Conservation (phyloP, 768 basidiomycete species). For the Inosperma sp. region DNA sequence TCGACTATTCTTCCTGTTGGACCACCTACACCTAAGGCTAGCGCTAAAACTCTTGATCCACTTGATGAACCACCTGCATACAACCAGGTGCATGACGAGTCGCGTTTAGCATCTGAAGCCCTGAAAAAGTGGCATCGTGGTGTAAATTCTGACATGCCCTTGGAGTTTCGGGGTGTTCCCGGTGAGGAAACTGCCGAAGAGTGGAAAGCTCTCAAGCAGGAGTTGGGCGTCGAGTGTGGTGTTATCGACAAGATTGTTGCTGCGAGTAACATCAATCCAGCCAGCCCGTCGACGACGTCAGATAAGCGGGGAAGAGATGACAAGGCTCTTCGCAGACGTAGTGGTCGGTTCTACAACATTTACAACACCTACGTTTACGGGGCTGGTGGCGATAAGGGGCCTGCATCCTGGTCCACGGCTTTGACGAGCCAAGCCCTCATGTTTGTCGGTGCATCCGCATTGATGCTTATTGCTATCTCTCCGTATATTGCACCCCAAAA, state of each 20-base stretch:
- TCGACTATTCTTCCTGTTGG: slow-evolving; percentile 56
- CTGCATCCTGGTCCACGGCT: slow-evolving; percentile 19
- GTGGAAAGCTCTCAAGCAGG: slow-evolving; percentile 75
- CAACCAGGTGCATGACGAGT: slow-evolving; percentile 51
- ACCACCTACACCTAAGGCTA: slow-evolving; percentile 56
- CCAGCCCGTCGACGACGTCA: slow-evolving; percentile 10
- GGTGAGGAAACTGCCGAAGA: slow-evolving; percentile 63
- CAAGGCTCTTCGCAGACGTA: slow-evolving; percentile 27
- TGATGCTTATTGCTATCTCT: slow-evolving; percentile 56
- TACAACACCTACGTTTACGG: slow-evolving; percentile 70
- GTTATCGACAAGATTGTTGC: slow-evolving; percentile 72
- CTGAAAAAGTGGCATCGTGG: slow-evolving; percentile 72
- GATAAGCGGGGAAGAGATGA: slow-evolving; percentile 10
- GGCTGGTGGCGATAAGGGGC: slow-evolving; percentile 33
- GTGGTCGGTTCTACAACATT: slow-evolving; percentile 73
- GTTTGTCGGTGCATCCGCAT: slow-evolving; percentile 58
- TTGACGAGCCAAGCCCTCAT: slow-evolving; percentile 45
- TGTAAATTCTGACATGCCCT: slow-evolving; percentile 27
- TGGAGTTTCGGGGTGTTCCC: slow-evolving; percentile 39
- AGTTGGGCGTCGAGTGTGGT: slow-evolving; percentile 70
- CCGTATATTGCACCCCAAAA: slow-evolving; percentile 58
- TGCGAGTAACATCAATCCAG: slow-evolving; percentile 10
- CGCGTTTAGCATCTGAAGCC: slow-evolving; percentile 49
- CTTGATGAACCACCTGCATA: slow-evolving; percentile 73
- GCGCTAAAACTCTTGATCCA: slow-evolving; percentile 30